A percentile compares a stretch with the other conserved stretches of the same genome.
Conservation (phyloP, 2,329 filamentous ascomycete species). For the Malbranchea cinnamomea region DNA sequence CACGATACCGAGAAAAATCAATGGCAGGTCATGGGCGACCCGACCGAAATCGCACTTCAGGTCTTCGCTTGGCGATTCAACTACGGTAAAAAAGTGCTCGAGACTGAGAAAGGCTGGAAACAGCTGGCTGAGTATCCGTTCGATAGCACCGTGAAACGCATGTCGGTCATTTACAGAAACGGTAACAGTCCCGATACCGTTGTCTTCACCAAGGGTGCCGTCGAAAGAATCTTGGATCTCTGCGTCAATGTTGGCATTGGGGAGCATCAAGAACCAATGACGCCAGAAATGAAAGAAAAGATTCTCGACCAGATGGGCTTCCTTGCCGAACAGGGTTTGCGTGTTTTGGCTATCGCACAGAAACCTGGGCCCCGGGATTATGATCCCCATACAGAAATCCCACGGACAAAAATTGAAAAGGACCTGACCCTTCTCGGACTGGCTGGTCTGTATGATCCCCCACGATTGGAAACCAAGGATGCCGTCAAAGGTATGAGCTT, state of each 20-base stretch:
- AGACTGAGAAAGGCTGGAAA: constrained; percentile 30
- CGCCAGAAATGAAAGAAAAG: constrained; percentile 25
- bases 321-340: constrained; percentile 43
- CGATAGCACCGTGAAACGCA: constrained; percentile 49
- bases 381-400: constrained; percentile 19
- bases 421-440: constrained; percentile 43
- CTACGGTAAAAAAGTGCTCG: constrained; percentile 31
- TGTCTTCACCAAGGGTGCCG: constrained; percentile 30
- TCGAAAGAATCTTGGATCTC: constrained; percentile 25
- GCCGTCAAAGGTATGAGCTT: constrained; percentile 29
- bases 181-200: constrained; percentile 19
- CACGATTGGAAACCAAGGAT: constrained; percentile 42
- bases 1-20: constrained; percentile 25
- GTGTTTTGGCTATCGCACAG: constrained; percentile 43
- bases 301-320: constrained; percentile 42
- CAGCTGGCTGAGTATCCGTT: constrained; percentile 49
- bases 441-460: constrained; percentile 47
- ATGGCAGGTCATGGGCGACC: constrained; percentile 47
- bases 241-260: constrained; percentile 35
- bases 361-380: constrained; percentile 16
- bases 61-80: constrained; percentile 49
- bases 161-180: constrained; percentile 45
- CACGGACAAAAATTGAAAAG: constrained; percentile 36
- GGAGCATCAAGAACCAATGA: constrained; percentile 26
- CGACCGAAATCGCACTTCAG: constrained; percentile 53